Percentiles rank a stretch among this genome's conserved stretches.
These are phyloP conservation scores for Paraphaeosphaeria minitans DNA, from an alignment of 2,329 filamentous ascomycete genomes.

Conservation along the genomic window DNA sequence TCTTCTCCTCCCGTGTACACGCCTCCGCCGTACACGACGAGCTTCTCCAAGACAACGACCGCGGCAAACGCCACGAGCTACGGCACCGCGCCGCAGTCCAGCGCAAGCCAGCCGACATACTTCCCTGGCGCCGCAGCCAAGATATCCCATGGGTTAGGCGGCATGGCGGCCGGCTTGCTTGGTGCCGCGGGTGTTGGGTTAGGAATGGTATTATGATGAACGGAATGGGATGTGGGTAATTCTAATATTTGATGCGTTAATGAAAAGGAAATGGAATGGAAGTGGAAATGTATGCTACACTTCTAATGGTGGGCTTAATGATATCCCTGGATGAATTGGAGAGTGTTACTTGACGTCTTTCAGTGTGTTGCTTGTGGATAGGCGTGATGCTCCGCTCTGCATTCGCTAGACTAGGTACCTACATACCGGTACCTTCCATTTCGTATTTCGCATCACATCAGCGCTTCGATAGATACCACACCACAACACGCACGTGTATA, in stretches of 20 bases:
- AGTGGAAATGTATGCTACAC: conserved; percentile 1
- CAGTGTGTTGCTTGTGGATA: background rate
- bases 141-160: conserved; percentile 13
- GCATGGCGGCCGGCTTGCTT: conserved; percentile 22
- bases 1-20: conserved; percentile 3
- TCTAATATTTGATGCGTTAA: conserved; percentile 13
- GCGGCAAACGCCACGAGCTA: conserved; percentile 6
- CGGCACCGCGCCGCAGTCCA: conserved; percentile 7
- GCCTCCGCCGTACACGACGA: background rate
- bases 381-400: background rate
- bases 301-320: conserved; percentile 11
- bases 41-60: conserved; percentile 12
- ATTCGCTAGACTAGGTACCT: no score
- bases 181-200: conserved; percentile 28
- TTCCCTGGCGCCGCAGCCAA: conserved; percentile 19
- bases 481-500: no score
- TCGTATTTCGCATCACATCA: no score
- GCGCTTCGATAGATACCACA: no score
- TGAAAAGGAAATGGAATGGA: background rate
- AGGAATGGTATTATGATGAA: conserved; percentile 27
- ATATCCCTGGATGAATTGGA: background rate
- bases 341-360: background rate
- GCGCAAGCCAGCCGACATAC: conserved; percentile 6
- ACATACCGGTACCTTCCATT: no score
- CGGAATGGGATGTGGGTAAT: background rate